A percentile compares a stretch with the other conserved stretches of the same genome.
phyloP scores from a whole-genome alignment of 495 filamentous ascomycete species.

The Daldinia caldariorum region DNA sequence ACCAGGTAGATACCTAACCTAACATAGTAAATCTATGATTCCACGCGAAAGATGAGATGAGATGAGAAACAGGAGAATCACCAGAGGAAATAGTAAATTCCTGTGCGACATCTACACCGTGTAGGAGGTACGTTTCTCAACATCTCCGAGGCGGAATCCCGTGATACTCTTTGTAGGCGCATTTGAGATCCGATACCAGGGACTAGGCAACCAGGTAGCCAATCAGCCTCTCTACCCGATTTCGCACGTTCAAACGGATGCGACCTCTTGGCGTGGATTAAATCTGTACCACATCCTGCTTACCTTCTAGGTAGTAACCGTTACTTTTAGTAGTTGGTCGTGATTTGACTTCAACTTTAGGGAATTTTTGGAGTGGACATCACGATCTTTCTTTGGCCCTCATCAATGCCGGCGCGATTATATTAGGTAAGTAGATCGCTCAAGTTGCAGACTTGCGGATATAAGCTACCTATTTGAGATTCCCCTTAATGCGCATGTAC shows the following conservation, averaged over 20 bases:
- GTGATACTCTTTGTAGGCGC: neutral
- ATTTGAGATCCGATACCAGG: constrained; percentile 6
- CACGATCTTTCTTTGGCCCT: neutral
- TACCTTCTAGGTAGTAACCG: too few relatives aligned
- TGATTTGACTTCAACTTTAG: neutral
- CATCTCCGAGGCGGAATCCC: neutral
- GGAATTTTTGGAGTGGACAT: neutral
- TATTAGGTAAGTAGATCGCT: too few relatives aligned
- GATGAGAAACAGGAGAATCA: neutral
- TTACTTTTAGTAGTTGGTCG: neutral
- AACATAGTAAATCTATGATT: neutral
- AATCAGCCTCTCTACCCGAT: neutral
- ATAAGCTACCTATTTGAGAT: neutral
- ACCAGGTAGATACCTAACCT: too few relatives aligned
- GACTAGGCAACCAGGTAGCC: neutral
- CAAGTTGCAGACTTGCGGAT: too few relatives aligned
- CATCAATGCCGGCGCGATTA: neutral
- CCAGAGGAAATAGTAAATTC: neutral
- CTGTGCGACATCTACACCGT: neutral
- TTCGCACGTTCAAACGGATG: neutral
- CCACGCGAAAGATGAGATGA: neutral
- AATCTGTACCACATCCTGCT: neutral
- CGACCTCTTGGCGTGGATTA: neutral
- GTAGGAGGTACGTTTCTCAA: neutral
- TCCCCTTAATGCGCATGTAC: neutral